Evolutionary conservation across 108 stramenopile genomes (phyloP).

Genomic region (Cyclostephanos tholiformis): DNA sequence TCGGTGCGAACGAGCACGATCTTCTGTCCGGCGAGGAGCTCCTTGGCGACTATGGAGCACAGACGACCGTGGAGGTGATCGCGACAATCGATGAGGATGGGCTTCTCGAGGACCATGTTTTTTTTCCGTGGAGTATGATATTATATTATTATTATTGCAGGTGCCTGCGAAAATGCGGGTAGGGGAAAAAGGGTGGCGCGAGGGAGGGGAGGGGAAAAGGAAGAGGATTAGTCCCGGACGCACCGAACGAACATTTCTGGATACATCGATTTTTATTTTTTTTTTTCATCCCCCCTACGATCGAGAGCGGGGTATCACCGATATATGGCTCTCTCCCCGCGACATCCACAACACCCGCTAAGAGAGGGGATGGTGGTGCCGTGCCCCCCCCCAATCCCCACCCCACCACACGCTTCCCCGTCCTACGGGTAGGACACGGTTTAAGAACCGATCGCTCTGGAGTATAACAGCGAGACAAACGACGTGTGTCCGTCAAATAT

Average conservation of each 20-base stretch:
- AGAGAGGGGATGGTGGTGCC: too few species aligned
- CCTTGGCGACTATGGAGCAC: constrained; percentile 97
- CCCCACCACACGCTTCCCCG: too few species aligned
- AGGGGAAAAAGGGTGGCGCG: background rate
- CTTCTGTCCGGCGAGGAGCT: constrained; percentile 97
- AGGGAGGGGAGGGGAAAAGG: background rate
- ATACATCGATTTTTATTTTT: background rate
- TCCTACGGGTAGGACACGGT: too few species aligned
- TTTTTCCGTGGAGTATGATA: background rate
- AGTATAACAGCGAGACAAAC: too few species aligned
- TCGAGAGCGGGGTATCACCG: background rate
- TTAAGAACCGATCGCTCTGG: too few species aligned
- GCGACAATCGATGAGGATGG: constrained; percentile 95
- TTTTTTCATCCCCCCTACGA: too few species aligned
- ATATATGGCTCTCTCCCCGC: background rate
- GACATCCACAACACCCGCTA: too few species aligned
- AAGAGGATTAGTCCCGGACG: background rate
- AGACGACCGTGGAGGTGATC: constrained; percentile 99
- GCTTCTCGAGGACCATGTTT: constrained; percentile 53
- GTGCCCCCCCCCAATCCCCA: too few species aligned
- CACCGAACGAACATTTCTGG: background rate
- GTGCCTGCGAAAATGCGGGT: too few species aligned
- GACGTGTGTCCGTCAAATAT: too few species aligned
- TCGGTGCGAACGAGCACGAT: constrained; percentile 98
- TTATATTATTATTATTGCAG: background rate